Base-by-base conservation (phyloP, 208 protist genomes). In the Trypanosoma grayi region DNA sequence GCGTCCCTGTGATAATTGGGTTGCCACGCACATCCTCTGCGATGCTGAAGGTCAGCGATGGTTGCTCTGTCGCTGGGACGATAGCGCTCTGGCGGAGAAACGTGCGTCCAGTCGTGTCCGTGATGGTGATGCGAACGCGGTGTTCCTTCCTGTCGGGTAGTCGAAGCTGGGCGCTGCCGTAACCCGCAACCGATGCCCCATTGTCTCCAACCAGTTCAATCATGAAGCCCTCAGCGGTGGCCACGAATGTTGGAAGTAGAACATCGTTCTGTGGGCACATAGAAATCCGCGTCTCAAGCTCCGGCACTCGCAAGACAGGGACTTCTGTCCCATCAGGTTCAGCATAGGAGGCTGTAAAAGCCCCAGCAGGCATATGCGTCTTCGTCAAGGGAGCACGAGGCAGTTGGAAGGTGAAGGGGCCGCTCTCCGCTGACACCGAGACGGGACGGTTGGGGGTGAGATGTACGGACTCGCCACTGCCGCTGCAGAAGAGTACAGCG, bases 391-490 rank as follows among this genome's bases (percentile, higher is more conserved):
- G 11, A 45, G 45, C 45, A 20, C 71, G 56, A 9, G 80, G 86
- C 20, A 87, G 70, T 14, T 78, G 70, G n/a, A 92, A 70, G 0
- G 69, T 81, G 62, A 76, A 88, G 24, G 85, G 81, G 16, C 79
- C 81, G 7, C 68, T 76, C 10, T 74, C 71, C 20, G 67, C 54
- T 2, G 71, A 70, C 16, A 92, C 64, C 7, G 75, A 36, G 1
- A 84, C 59, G 16, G 75, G 70, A 36, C 62, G 55, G 20, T 79
- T 66, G 28, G 62, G 60, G 8, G 55, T 44, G 13, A 92, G 75
- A 11, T 70, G 53, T 37, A 88, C 67, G 24, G 67, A 36, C 60
- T 84, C 69, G 2, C 75, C 81, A 43, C 63, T 92, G 18, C 65
- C 67, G 25, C 57, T 73, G 69, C 79, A 87, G 20, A 77, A 65